Percentiles rank a stretch among this genome's conserved stretches.
Evolutionary conservation across 371 early-diverging fungal genomes (phyloP).

Genomic region (Mycotypha africana): DNA sequence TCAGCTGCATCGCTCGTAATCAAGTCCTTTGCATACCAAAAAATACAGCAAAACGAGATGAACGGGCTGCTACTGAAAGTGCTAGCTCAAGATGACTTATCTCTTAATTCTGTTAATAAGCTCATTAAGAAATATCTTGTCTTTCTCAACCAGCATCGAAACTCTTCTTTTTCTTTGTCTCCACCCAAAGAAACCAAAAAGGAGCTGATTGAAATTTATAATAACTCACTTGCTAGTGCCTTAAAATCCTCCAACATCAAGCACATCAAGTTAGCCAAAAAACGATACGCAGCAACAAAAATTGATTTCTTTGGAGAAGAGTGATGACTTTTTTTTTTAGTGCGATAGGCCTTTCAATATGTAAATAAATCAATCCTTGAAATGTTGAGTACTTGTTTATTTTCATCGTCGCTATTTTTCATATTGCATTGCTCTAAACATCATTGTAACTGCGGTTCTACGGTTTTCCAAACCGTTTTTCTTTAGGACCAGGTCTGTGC

Average conservation of each 20-base stretch:
- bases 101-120: neutral
- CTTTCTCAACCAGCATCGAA: constrained; percentile 10
- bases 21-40: constrained; percentile 10
- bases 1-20: constrained; percentile 12
- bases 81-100: constrained; percentile 10
- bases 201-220: constrained; percentile 10
- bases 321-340: constrained; percentile 7
- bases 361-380: constrained; percentile 12
- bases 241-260: constrained; percentile 13
- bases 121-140: constrained; percentile 12
- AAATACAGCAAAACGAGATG: constrained; percentile 6
- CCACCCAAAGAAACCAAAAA: constrained; percentile 9
- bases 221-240: constrained; percentile 10
- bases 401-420: constrained; percentile 8
- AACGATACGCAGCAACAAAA: constrained; percentile 1
- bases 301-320: constrained; percentile 1
- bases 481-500: constrained; percentile 6
- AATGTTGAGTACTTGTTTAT: constrained; percentile 11
- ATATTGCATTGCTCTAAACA: constrained; percentile 9
- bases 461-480: constrained; percentile 5
- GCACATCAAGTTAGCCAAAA: constrained; percentile 9
- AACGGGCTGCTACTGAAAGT: constrained; percentile 9
- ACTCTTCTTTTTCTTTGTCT: constrained; percentile 14
- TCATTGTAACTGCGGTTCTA: constrained; percentile 8
- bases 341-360: constrained; percentile 5